Conservation (phyloP, 2,329 filamentous ascomycete species). For the Fonsecaea monophora region DNA sequence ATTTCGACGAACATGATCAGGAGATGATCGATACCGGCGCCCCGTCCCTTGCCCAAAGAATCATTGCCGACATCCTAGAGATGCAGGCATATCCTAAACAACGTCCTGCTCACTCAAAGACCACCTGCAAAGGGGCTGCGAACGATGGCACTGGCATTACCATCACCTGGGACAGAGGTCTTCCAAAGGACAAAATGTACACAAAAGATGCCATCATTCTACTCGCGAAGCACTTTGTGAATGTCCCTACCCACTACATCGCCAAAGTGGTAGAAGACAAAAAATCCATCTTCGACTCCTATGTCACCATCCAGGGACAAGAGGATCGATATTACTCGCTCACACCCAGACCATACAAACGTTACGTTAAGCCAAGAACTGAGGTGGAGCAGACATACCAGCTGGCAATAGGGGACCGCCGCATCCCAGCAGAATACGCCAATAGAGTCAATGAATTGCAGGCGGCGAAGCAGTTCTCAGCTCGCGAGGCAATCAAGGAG, state of each 20-base stretch:
- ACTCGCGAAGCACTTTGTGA: conserved; percentile 35
- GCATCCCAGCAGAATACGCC: conserved; percentile 30
- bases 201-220: conserved; percentile 41
- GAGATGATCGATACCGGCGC: conserved; percentile 6
- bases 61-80: conserved; percentile 53
- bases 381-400: conserved; percentile 35
- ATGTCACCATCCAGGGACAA: conserved; percentile 39
- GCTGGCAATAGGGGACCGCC: conserved; percentile 24
- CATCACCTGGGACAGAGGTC: conserved; percentile 40
- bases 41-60: conserved; percentile 39
- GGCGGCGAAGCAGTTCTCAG: conserved; percentile 41
- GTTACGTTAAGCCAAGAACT: conserved; percentile 36
- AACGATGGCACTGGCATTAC: conserved; percentile 47
- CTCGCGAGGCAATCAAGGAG: conserved; percentile 34
- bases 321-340: conserved; percentile 36
- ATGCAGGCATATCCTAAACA: conserved; percentile 52
- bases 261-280: conserved; percentile 35
- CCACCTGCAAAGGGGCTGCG: conserved; percentile 45
- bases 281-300: conserved; percentile 42
- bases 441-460: conserved; percentile 41
- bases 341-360: conserved; percentile 34
- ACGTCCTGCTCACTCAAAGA: conserved; percentile 39
- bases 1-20: conserved; percentile 29
- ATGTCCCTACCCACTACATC: conserved; percentile 38
- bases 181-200: conserved; percentile 33